phyloP scores from a whole-genome alignment of 169 alveolate species.

The Ichthyophthirius multifiliis region DNA sequence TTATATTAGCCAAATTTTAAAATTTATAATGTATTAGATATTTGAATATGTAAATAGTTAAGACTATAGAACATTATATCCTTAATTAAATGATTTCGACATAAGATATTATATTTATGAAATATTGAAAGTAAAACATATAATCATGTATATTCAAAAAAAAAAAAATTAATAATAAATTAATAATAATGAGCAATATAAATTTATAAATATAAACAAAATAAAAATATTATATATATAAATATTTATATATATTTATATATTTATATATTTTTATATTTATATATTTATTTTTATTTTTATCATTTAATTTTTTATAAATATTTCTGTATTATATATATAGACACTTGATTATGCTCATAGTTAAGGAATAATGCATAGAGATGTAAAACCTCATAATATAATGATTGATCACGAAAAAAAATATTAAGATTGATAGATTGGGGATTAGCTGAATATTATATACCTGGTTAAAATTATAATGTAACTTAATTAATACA shows the following conservation, averaged over 20 bases:
- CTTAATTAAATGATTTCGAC: constrained; percentile 47
- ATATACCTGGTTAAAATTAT: constrained; percentile 53
- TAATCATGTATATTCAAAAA: no score
- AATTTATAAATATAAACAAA: no score
- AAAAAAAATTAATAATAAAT: no score
- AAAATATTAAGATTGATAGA: constrained; percentile 54
- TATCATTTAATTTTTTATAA: not conserved
- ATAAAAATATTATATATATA: no score
- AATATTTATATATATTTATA: no score
- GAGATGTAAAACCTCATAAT: constrained; percentile 72
- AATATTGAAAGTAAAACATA: constrained; percentile 41
- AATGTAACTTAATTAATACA: no score
- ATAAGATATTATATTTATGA: constrained; percentile 53
- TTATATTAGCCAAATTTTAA: not conserved
- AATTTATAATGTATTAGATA: constrained; percentile 1
- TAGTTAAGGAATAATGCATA: constrained; percentile 63
- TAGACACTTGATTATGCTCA: constrained; percentile 55
- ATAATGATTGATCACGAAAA: constrained; percentile 48
- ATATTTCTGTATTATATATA: constrained; percentile 19
- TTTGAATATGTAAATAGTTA: constrained; percentile 40
- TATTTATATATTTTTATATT: no score
- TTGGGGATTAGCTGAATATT: constrained; percentile 78
- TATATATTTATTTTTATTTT: constrained; percentile 11
- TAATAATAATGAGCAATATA: no score
- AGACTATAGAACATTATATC: constrained; percentile 42